Conservation (phyloP, 176 grass and related monocot species). For the Chloris gayana region DNA sequence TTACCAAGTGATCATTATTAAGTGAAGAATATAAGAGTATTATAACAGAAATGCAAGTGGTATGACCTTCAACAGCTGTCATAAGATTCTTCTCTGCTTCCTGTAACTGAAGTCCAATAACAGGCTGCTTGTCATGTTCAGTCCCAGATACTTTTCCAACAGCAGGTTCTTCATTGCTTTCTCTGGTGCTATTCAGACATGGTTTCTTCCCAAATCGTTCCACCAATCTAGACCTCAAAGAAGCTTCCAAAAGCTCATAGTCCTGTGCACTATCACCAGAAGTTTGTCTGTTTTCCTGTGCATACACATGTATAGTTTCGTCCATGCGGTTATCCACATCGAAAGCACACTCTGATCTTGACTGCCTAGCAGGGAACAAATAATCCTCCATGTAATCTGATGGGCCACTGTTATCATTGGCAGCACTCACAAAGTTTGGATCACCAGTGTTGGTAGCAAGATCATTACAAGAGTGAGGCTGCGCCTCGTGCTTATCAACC, state of each 20-base stretch:
- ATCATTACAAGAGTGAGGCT: conserved; percentile 37
- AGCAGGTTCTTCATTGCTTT: conserved; percentile 45
- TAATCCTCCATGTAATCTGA: conserved; percentile 63
- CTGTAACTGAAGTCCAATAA: conserved; percentile 43
- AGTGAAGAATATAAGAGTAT: conserved; percentile 3
- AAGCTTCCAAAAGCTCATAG: conserved; percentile 92
- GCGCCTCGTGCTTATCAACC: conserved; percentile 57
- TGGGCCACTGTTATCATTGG: conserved; percentile 42
- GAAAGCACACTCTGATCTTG: conserved; percentile 41
- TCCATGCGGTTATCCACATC: conserved; percentile 56
- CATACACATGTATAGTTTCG: conserved; percentile 43
- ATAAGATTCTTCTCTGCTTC: conserved; percentile 40
- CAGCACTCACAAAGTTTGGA: conserved; percentile 47
- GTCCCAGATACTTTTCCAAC: conserved; percentile 38
- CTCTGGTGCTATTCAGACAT: conserved; percentile 41
- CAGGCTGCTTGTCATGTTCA: conserved; percentile 37
- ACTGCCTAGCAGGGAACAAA: conserved; percentile 29
- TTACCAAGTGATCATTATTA: neutral
- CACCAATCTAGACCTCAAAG: conserved; percentile 87
- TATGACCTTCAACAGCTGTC: conserved; percentile 50
- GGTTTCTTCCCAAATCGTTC: conserved; percentile 69
- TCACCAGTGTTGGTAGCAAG: conserved; percentile 51
- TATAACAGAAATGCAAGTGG: conserved; percentile 31
- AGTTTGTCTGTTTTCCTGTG: conserved; percentile 49
- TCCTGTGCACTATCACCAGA: conserved; percentile 53